A percentile compares a stretch with the other conserved stretches of the same genome.
Evolutionary conservation across 2,329 filamentous ascomycete species (phyloP).

Genomic region (Chlorencoelia australis): DNA sequence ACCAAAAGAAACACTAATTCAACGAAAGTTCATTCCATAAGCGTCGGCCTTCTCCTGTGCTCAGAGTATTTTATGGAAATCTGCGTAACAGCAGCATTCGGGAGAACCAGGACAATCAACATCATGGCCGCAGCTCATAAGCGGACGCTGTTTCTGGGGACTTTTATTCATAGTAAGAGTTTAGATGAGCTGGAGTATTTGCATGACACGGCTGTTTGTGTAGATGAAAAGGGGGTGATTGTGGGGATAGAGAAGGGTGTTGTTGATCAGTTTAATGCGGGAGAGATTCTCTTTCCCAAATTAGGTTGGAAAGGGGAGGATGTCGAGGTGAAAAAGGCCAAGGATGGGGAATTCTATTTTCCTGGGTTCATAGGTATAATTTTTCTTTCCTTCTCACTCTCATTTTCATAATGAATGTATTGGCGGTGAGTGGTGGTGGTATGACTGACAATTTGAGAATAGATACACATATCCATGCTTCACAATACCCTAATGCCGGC

Average conservation of each 20-base stretch:
- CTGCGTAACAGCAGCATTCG: too few relatives aligned
- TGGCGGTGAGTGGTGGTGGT: too few relatives aligned
- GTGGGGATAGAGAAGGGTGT: slow-evolving; percentile 22
- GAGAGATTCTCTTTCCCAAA: slow-evolving; percentile 23
- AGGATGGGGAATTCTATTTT: slow-evolving; percentile 63
- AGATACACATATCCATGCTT: slow-evolving; percentile 94
- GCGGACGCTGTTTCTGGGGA: slow-evolving; percentile 43
- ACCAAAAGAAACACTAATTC: too few relatives aligned
- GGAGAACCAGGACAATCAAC: too few relatives aligned
- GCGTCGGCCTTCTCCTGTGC: too few relatives aligned
- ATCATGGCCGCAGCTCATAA: too few relatives aligned
- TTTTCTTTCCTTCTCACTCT: background rate
- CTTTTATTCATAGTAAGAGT: slow-evolving; percentile 48
- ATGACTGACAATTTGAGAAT: slow-evolving; percentile 2
- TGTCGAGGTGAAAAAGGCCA: slow-evolving; percentile 13
- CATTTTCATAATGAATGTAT: background rate
- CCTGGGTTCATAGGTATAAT: slow-evolving; percentile 65
- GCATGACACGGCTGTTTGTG: slow-evolving; percentile 37
- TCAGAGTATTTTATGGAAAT: too few relatives aligned
- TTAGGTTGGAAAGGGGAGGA: slow-evolving; percentile 26
- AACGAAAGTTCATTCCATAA: too few relatives aligned
- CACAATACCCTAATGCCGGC: slow-evolving; percentile 89
- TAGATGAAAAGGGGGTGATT: slow-evolving; percentile 42
- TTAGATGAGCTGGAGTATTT: slow-evolving; percentile 39
- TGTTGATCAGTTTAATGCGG: slow-evolving; percentile 26